Base-by-base conservation (phyloP, 2,329 filamentous ascomycete genomes). In the Talaromyces pinophilus region DNA sequence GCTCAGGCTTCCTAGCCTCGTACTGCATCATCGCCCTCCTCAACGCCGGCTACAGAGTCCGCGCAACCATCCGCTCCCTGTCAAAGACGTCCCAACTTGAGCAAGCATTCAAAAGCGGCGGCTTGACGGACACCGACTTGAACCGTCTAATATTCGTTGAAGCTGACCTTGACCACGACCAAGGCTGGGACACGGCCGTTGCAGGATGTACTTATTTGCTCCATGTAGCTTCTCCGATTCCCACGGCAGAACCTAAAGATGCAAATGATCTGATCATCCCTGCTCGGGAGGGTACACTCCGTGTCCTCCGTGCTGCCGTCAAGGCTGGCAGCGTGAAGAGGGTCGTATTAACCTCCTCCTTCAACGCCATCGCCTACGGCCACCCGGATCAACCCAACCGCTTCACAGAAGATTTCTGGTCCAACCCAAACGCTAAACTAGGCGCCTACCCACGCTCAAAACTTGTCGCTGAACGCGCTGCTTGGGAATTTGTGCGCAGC, bases 11-110 rank as follows among this genome's bases (percentile, higher is more conserved):
- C 28, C 61, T 63, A 4, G 61, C 33, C 13, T 19, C 30, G 13
- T 55, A 52, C 48, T 63, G 61, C 13, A 63, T 63, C 35, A 40
- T 63, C 6, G 33, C 61, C 38, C 35, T 54, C 3, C 22, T 63
- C 5, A 42, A 52, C 5, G 19, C 17, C 5, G 48, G 48, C 25
- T 63, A 63, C 35, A 35, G 33, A n/a, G 48, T 63, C 17, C 48
- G 61, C 7, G 33, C 46, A 11, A 28, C 46, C 11, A 22, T 54
- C 25, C 46, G 46, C 19, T 63, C 61, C 17, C 2, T 19, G 4
- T 42, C 33, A 8, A 63, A 55, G 25, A 35, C 7, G 0, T 3
- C 61, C 15, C 13, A 1, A n/a, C 17, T 55, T 48, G 30, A 42
- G 13, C 19, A 63, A 42, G 2, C 46, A 17, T 6, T 63, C 10